phyloP scores from a whole-genome alignment of 169 alveolate species.

The Plasmodium fragile region DNA sequence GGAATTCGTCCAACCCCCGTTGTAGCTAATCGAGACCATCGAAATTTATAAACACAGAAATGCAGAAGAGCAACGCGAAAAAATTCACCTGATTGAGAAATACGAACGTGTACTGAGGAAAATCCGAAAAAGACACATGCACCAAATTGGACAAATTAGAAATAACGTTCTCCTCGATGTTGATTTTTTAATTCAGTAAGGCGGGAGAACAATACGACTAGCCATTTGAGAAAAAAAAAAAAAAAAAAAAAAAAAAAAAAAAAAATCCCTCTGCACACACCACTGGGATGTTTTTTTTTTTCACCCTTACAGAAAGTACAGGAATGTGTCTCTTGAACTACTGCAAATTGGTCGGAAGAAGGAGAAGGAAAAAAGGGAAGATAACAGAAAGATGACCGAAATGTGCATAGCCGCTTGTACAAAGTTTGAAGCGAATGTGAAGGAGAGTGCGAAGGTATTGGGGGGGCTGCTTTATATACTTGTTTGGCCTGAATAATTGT shows the following conservation, averaged over 20 bases:
- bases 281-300: not conserved
- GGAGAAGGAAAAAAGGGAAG: conserved; percentile 43
- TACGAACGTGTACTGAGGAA: conserved; percentile 57
- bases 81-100: conserved; percentile 9
- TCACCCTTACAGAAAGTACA: conserved; percentile 25
- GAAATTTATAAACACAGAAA: conserved; percentile 64
- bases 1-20: not conserved
- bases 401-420: conserved; percentile 57
- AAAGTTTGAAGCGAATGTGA: conserved; percentile 50
- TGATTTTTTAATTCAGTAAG: conserved; percentile 73
- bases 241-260: conserved; percentile 8
- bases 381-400: conserved; percentile 47
- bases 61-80: conserved; percentile 47
- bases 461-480: not conserved
- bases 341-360: conserved; percentile 51
- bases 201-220: not conserved
- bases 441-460: conserved; percentile 49
- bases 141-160: conserved; percentile 59
- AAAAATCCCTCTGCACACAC: not conserved
- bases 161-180: conserved; percentile 60
- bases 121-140: conserved; percentile 30
- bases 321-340: conserved; percentile 50
- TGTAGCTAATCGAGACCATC: conserved; percentile 41
- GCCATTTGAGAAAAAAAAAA: not conserved
- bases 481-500: not conserved